Base-by-base conservation (phyloP, 1,139 yeast genomes). In the Blastobotrys ciferrii region DNA sequence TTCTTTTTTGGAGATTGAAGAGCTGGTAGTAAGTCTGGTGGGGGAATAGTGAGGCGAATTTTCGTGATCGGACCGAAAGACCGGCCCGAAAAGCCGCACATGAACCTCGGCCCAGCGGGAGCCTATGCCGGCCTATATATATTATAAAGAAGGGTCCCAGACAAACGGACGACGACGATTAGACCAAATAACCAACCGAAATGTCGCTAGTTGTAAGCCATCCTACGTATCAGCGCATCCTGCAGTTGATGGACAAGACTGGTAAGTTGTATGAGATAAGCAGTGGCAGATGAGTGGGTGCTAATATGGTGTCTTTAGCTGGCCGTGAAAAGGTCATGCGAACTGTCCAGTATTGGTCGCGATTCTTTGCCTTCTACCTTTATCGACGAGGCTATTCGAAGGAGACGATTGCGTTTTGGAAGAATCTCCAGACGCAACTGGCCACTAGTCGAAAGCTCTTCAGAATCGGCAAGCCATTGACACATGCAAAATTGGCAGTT, bases 251-350 rank as follows among this genome's bases (percentile, higher is more conserved):
- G 35, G 63, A 59, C 37, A 45, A 57, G 17, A 57, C 59, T 13
- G 50, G 58, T 55, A 49, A 43, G 58, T 53, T 19, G 17, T 14
- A n/a, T 11, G 2, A 4, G 37, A n/a, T 32, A 15, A 19, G 9
- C 35, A 19, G n/a, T 15, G n/a, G 32, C 11, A 14, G 32, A 25
- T 11, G 44, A 12, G 9, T 7, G 25, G 20, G 25, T 36, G 40
- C 46, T 38, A 45, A 35, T 15, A 15, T 4, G 19, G 19, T n/a
- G 14, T 4, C 4, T 43, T 75, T 55, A 52, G 73, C 67, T 45
- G 86, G 86, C 31, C 73, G 94, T 59, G 97, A 91, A 66, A 91
- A 91, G 73, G 66, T 83, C 23, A 76, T 86, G 62, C 81, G 98
- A 61, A 71, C 87, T 51, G 77, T 89, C 48, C 96, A 94, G 58